Percentiles rank a stretch among this genome's conserved stretches.
Evolutionary conservation across 139 green algal genomes (phyloP).

Genomic region (Yamagishiella unicocca): DNA sequence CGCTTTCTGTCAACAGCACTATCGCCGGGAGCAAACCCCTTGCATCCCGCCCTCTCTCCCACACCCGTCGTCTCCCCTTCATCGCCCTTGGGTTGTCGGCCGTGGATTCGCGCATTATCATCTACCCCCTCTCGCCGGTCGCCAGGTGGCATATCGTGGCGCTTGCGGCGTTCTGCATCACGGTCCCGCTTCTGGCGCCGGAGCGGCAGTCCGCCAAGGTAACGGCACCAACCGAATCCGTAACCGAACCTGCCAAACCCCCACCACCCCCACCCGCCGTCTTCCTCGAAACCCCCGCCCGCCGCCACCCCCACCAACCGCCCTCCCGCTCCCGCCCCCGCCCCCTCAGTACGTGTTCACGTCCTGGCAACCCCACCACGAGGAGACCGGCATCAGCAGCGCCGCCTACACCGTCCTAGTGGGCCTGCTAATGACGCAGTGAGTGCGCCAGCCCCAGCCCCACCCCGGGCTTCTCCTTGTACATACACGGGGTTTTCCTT

Average conservation of each 20-base stretch:
- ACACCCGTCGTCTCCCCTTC: too few relatives aligned
- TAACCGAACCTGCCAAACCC: background rate
- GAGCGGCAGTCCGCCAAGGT: background rate
- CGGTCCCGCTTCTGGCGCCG: conserved; percentile 28
- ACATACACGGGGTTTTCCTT: too few relatives aligned
- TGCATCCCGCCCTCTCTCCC: too few relatives aligned
- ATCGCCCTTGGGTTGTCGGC: too few relatives aligned
- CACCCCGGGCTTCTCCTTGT: too few relatives aligned
- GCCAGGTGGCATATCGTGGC: conserved; percentile 44
- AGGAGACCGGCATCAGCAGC: conserved; percentile 21
- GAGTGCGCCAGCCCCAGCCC: too few relatives aligned
- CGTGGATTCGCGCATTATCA: too few relatives aligned
- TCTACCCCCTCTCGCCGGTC: background rate
- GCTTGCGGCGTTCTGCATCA: conserved; percentile 23
- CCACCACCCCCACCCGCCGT: background rate
- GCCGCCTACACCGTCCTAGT: conserved; percentile 23
- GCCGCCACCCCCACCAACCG: background rate
- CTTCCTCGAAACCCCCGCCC: background rate
- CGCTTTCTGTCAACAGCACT: too few relatives aligned
- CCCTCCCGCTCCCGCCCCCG: background rate
- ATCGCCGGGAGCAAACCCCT: too few relatives aligned
- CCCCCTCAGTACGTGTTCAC: conserved; percentile 35
- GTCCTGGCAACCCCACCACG: conserved; percentile 26
- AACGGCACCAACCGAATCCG: background rate
- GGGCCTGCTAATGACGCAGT: conserved; percentile 45